A percentile compares a stretch with the other conserved stretches of the same genome.
These are phyloP conservation scores for Tolypocladium ophioglossoides DNA, from an alignment of 2,329 filamentous ascomycete genomes.

Conservation along the genomic window DNA sequence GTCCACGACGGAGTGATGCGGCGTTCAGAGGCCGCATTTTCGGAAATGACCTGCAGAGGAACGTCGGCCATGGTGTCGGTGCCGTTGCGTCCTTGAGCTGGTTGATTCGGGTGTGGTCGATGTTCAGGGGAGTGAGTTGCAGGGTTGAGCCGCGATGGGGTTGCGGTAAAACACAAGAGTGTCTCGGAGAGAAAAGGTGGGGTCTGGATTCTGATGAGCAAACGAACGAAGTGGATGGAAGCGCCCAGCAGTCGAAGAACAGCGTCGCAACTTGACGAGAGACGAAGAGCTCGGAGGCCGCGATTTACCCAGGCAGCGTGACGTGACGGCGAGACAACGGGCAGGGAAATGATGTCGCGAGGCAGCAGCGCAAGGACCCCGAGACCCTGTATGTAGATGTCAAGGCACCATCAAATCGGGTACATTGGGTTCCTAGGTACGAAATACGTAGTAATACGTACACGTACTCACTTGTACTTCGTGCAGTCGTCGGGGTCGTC, in stretches of 20 bases:
- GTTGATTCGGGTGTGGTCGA: neutral
- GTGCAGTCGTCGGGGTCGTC: too few species aligned
- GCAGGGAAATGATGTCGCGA: neutral
- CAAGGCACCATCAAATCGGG: neutral
- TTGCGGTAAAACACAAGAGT: neutral
- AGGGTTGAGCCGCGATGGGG: neutral
- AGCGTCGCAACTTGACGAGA: neutral
- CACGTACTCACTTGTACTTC: too few species aligned
- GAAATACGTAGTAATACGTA: too few species aligned
- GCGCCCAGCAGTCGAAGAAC: neutral
- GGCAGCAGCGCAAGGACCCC: neutral
- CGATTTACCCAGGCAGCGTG: neutral
- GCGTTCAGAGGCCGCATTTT: slow-evolving; percentile 73
- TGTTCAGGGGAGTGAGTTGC: neutral
- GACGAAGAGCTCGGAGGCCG: neutral
- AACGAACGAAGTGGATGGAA: neutral
- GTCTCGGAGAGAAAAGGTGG: neutral
- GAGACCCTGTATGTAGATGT: neutral
- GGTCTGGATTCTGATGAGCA: neutral
- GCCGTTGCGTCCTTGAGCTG: neutral
- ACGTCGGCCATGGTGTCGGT: slow-evolving; percentile 55
- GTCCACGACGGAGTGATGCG: slow-evolving; percentile 90
- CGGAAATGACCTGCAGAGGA: slow-evolving; percentile 63
- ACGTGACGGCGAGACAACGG: neutral
- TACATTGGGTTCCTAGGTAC: too few species aligned